These are phyloP conservation scores for Phytophthora pluvialis DNA, from an alignment of 352 stramenopile genomes.

Conservation along the genomic window DNA sequence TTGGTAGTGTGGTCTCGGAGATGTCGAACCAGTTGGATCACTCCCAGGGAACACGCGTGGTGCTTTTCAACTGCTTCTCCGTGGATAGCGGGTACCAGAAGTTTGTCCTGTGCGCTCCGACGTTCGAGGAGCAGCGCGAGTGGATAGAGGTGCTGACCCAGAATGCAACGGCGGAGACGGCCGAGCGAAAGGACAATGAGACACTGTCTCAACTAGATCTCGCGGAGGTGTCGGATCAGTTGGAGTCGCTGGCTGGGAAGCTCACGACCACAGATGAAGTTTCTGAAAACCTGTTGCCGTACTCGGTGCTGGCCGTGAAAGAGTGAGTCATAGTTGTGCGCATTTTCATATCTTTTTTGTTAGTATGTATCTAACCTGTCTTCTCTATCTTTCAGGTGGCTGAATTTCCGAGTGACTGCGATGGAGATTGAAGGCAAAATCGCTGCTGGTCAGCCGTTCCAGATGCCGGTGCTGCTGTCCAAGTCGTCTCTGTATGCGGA, in stretches of 20 bases:
- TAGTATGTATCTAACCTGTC: conserved; percentile 18
- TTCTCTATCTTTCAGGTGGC: conserved; percentile 57
- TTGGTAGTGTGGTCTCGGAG: conserved; percentile 79
- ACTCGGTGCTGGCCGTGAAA: conserved; percentile 87
- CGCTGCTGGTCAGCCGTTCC: conserved; percentile 73
- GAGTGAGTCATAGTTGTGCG: conserved; percentile 60
- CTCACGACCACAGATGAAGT: conserved; percentile 73
- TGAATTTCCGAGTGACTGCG: conserved; percentile 84
- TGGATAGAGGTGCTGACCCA: conserved; percentile 90
- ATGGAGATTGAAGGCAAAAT: conserved; percentile 90
- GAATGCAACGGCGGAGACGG: conserved; percentile 84
- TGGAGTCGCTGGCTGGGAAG: conserved; percentile 86
- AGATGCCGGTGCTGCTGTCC: conserved; percentile 85
- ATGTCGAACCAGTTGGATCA: conserved; percentile 90
- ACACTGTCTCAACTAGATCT: conserved; percentile 77
- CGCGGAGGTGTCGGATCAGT: conserved; percentile 71
- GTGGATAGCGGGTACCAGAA: conserved; percentile 86
- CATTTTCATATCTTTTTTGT: background rate
- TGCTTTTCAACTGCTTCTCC: conserved; percentile 89
- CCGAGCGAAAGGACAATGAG: conserved; percentile 77
- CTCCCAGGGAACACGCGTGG: conserved; percentile 82
- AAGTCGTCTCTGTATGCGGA: conserved; percentile 90
- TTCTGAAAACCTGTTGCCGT: conserved; percentile 69
- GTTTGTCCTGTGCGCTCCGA: conserved; percentile 82
- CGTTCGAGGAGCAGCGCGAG: conserved; percentile 89